Percentiles rank a stretch among this genome's conserved stretches.
These are phyloP conservation scores for Komagataella kurtzmanii DNA, from an alignment of 805 yeast genomes.

Conservation along the genomic window DNA sequence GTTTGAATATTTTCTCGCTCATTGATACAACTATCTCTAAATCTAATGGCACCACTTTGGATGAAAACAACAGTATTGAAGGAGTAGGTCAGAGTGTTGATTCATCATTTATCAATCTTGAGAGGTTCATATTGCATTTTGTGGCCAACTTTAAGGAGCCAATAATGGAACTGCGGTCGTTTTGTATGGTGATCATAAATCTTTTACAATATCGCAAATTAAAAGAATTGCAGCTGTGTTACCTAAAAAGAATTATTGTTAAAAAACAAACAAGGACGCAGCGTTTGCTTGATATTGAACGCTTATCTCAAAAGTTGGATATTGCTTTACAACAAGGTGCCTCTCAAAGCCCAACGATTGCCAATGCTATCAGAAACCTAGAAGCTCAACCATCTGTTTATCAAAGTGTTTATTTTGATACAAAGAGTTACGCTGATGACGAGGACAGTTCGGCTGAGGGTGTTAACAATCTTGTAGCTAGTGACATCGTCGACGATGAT, in stretches of 20 bases:
- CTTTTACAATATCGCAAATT: conserved; percentile 34
- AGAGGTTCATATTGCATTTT: conserved; percentile 25
- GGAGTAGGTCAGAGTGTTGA: conserved; percentile 41
- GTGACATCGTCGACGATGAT: background rate
- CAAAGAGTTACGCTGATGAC: background rate
- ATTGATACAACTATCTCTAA: conserved; percentile 13
- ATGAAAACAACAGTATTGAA: conserved; percentile 19
- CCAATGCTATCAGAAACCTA: conserved; percentile 14
- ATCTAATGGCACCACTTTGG: conserved; percentile 8
- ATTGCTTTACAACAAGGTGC: conserved; percentile 11
- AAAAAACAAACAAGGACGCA: conserved; percentile 22
- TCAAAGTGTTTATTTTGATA: background rate
- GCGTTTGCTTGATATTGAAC: conserved; percentile 12
- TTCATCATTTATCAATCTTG: conserved; percentile 33
- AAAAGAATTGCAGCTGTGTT: conserved; percentile 35
- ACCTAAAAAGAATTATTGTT: conserved; percentile 21
- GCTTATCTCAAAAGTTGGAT: conserved; percentile 11
- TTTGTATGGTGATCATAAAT: conserved; percentile 27
- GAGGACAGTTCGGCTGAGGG: background rate
- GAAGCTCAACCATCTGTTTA: conserved; percentile 3
- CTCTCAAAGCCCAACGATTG: conserved; percentile 18
- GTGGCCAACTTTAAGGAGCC: conserved; percentile 36
- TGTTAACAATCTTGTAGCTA: background rate
- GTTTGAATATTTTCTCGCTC: conserved; percentile 40
- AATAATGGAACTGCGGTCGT: conserved; percentile 30